Percentiles rank a stretch among this genome's conserved stretches.
phyloP scores from a whole-genome alignment of 495 filamentous ascomycete species.

The Neohortaea acidophila region DNA sequence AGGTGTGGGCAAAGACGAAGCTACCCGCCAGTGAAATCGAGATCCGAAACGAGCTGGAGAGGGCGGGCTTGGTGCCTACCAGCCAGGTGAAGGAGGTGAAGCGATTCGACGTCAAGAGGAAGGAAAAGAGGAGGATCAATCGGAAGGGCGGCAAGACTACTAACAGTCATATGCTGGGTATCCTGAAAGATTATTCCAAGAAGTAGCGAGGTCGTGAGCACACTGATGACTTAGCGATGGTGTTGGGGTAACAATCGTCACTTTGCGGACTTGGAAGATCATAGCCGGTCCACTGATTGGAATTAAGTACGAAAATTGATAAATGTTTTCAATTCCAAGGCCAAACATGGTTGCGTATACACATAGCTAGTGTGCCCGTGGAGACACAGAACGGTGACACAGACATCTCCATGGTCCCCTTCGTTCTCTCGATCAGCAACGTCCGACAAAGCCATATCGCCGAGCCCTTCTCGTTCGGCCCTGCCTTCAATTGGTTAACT shows the following conservation, averaged over 20 bases:
- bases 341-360: too few relatives aligned
- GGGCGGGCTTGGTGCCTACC: conserved; percentile 25
- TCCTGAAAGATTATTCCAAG: conserved; percentile 72
- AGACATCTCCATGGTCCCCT: too few relatives aligned
- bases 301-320: too few relatives aligned
- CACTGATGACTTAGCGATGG: background rate
- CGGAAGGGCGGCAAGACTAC: conserved; percentile 70
- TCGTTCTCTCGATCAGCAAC: too few relatives aligned
- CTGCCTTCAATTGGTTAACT: too few relatives aligned
- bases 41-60: conserved; percentile 44
- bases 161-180: conserved; percentile 80
- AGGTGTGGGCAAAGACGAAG: conserved; percentile 66
- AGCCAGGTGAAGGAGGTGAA: conserved; percentile 42
- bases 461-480: too few relatives aligned
- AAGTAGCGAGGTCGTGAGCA: conserved; percentile 15
- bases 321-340: too few relatives aligned
- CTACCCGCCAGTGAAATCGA: conserved; percentile 55
- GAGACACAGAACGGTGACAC: too few relatives aligned
- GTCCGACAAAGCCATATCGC: too few relatives aligned
- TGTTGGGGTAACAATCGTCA: background rate
- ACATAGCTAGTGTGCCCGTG: too few relatives aligned
- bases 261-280: too few relatives aligned
- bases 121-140: conserved; percentile 50
- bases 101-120: conserved; percentile 47
- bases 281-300: too few relatives aligned